A percentile compares a stretch with the other conserved stretches of the same genome.
Conservation (phyloP, 805 yeast genomes). For the Starmerella apicola region DNA sequence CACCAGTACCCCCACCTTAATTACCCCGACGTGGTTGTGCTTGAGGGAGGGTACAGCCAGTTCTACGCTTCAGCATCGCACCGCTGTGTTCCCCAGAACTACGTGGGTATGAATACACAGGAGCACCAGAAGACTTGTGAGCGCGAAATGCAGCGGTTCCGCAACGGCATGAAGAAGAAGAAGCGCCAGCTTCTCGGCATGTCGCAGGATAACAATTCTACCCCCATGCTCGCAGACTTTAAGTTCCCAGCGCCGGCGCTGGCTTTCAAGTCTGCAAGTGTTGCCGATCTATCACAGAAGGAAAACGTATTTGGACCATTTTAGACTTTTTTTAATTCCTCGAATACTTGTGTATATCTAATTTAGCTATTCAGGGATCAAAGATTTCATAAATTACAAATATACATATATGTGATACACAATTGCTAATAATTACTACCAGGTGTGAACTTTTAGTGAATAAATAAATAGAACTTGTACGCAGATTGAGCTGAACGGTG, state of each 20-base stretch:
- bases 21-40: slow-evolving; percentile 78
- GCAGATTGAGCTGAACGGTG: too few species aligned
- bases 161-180: slow-evolving; percentile 31
- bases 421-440: too few species aligned
- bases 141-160: slow-evolving; percentile 41
- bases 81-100: slow-evolving; percentile 63
- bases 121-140: slow-evolving; percentile 37
- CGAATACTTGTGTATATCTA: too few species aligned
- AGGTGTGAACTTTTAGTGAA: too few species aligned
- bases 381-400: too few species aligned
- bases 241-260: slow-evolving; percentile 8
- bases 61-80: slow-evolving; percentile 50
- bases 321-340: too few species aligned
- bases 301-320: too few species aligned
- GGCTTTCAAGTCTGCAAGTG: slow-evolving; percentile 10
- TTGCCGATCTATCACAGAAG: slow-evolving; percentile 1
- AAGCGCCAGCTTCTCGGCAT: slow-evolving; percentile 5
- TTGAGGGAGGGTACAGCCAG: slow-evolving; percentile 82
- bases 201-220: slow-evolving; percentile 2
- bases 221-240: slow-evolving; percentile 13
- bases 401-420: too few species aligned
- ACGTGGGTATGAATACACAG: slow-evolving; percentile 74
- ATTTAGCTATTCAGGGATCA: too few species aligned
- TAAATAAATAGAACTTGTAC: too few species aligned
- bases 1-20: slow-evolving; percentile 66